phyloP scores from a whole-genome alignment of 1,139 yeast species.

The Protomyces inouyei region DNA sequence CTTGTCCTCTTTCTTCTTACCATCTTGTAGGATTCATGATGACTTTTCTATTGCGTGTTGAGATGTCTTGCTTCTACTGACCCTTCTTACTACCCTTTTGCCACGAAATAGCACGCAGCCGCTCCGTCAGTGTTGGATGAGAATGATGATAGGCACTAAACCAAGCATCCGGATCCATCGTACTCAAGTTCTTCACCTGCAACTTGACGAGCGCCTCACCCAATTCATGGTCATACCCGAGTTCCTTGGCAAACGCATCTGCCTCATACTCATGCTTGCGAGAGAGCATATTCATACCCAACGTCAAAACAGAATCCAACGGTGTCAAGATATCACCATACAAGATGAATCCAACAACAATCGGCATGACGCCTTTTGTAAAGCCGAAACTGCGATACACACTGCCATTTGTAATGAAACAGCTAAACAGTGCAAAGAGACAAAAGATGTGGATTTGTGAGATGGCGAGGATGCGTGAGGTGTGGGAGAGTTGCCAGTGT shows the following conservation, averaged over 20 bases:
- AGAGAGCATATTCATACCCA: constrained; percentile 61
- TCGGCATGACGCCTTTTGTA: constrained; percentile 47
- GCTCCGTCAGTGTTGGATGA: constrained; percentile 86
- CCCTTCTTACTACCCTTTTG: neutral
- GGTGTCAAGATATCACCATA: constrained; percentile 66
- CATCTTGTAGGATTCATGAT: no score
- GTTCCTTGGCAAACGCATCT: constrained; percentile 56
- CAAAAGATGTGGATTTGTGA: constrained; percentile 61
- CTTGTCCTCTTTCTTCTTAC: no score
- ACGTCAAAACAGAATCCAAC: constrained; percentile 61
- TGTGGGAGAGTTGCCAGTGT: constrained; percentile 90
- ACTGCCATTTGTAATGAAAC: constrained; percentile 71
- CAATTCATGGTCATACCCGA: constrained; percentile 67
- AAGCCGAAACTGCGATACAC: constrained; percentile 79
- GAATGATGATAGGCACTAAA: constrained; percentile 84
- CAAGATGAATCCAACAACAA: constrained; percentile 70
- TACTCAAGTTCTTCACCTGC: constrained; percentile 72
- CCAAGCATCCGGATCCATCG: constrained; percentile 82
- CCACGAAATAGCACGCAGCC: constrained; percentile 59
- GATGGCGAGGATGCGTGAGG: constrained; percentile 61
- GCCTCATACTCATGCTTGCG: constrained; percentile 93
- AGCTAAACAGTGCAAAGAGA: constrained; percentile 67
- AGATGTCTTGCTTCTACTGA: neutral
- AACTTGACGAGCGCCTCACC: constrained; percentile 68
- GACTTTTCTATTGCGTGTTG: no score